Evolutionary conservation across 208 protist genomes (phyloP).

Genomic region (Blastocrithidia nonstop): DNA sequence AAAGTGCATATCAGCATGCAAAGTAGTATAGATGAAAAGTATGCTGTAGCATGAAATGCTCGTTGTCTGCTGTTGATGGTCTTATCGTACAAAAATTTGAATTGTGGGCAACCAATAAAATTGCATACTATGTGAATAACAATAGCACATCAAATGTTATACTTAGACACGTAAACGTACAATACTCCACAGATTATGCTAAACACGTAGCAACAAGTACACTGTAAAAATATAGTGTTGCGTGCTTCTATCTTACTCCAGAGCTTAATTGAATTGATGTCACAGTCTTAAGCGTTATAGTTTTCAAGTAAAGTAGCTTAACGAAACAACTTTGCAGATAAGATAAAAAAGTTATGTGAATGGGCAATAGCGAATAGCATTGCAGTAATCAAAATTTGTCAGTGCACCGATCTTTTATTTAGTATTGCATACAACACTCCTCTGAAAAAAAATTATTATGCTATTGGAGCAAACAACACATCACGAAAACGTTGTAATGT

Average conservation of each 20-base stretch:
- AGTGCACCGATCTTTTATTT: slow-evolving; percentile 4
- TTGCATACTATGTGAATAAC: slow-evolving; percentile 50
- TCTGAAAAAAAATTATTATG: slow-evolving; percentile 66
- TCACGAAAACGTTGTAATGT: slow-evolving; percentile 15
- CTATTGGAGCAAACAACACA: slow-evolving; percentile 38
- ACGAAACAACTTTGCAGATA: slow-evolving; percentile 14
- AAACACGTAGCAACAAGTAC: slow-evolving; percentile 20
- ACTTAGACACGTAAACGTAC: slow-evolving; percentile 17
- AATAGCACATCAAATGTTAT: slow-evolving; percentile 22
- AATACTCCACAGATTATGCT: slow-evolving; percentile 45
- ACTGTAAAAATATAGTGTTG: slow-evolving; percentile 6
- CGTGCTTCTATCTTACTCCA: slow-evolving; percentile 4
- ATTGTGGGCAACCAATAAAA: slow-evolving; percentile 27
- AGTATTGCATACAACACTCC: slow-evolving; percentile 41
- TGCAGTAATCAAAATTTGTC: slow-evolving; percentile 20
- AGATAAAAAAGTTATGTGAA: slow-evolving; percentile 27
- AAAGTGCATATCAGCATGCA: slow-evolving; percentile 1
- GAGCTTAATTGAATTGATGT: slow-evolving; percentile 9
- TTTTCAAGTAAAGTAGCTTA: neutral
- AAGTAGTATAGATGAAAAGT: slow-evolving; percentile 7
- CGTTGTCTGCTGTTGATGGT: neutral
- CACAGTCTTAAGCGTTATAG: neutral
- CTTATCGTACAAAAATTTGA: slow-evolving; percentile 9
- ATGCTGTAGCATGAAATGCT: neutral
- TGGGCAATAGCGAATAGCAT: slow-evolving; percentile 50